A percentile compares a stretch with the other conserved stretches of the same genome.
These are phyloP conservation scores for Asterochloris sp. DNA, from an alignment of 139 green algal species.

Conservation along the genomic window DNA sequence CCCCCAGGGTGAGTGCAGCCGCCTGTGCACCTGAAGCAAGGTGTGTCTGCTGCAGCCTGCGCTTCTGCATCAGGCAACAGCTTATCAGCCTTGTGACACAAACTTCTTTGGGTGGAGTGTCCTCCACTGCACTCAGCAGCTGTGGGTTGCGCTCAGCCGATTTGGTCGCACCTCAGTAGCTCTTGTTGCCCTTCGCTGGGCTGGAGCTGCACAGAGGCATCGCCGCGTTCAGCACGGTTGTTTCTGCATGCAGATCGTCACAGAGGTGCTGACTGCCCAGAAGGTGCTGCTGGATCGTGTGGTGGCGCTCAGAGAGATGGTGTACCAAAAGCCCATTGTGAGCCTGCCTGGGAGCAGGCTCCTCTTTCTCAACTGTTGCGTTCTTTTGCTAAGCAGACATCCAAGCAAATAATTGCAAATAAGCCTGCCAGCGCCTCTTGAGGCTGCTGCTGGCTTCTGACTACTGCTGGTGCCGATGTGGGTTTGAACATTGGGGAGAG, in stretches of 20 bases:
- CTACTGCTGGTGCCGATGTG: too few species aligned
- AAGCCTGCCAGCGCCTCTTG: too few species aligned
- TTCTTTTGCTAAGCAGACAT: too few species aligned
- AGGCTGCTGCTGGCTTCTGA: too few species aligned
- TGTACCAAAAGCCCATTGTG: slow-evolving; percentile 14
- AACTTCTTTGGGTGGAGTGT: too few species aligned
- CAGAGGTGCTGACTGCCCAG: background rate
- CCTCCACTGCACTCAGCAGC: background rate
- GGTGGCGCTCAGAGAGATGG: slow-evolving; percentile 3
- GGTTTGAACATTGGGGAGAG: too few species aligned
- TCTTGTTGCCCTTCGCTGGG: background rate
- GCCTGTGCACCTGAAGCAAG: background rate
- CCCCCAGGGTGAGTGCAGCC: background rate
- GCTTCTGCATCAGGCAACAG: background rate
- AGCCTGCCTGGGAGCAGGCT: background rate
- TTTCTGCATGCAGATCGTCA: slow-evolving; percentile 2
- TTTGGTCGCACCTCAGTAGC: too few species aligned
- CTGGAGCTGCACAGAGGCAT: background rate
- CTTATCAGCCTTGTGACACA: background rate
- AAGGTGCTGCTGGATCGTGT: slow-evolving; percentile 25
- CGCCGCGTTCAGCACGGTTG: background rate
- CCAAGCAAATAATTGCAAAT: too few species aligned
- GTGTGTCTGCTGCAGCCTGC: background rate
- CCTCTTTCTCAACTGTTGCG: too few species aligned
- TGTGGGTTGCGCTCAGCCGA: background rate